phyloP scores from a whole-genome alignment of 2,329 filamentous ascomycete genomes.

The Hypoxylon sp. region DNA sequence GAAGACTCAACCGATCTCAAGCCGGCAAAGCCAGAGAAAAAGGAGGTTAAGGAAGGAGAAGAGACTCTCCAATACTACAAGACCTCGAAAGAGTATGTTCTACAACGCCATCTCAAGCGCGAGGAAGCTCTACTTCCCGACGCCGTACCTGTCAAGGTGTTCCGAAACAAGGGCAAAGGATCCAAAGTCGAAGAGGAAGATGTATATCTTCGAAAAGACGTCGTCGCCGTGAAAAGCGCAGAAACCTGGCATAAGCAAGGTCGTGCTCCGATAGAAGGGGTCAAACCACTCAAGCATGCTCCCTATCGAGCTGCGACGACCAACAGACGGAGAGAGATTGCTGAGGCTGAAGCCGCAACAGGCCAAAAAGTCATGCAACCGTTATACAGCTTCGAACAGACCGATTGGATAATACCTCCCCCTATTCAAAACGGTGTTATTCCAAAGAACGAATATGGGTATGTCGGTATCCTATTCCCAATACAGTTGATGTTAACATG shows the following conservation, averaged over 20 bases:
- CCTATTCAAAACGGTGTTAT: constrained; percentile 89
- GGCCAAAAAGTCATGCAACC: constrained; percentile 90
- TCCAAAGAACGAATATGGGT: constrained; percentile 91
- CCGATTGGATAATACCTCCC: constrained; percentile 93
- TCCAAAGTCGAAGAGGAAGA: constrained; percentile 81
- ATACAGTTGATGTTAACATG: constrained; percentile 8
- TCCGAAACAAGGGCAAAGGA: constrained; percentile 81
- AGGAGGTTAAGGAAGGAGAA: constrained; percentile 79
- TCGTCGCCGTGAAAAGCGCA: constrained; percentile 87
- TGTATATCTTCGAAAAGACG: constrained; percentile 83
- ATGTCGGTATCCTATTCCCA: constrained; percentile 14
- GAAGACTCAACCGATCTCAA: constrained; percentile 86
- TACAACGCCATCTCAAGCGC: constrained; percentile 88
- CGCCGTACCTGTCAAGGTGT: constrained; percentile 79
- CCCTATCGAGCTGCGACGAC: constrained; percentile 92
- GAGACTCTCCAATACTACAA: constrained; percentile 93
- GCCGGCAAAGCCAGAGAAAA: constrained; percentile 79
- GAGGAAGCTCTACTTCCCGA: constrained; percentile 86
- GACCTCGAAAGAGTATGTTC: constrained; percentile 84
- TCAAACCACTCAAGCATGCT: constrained; percentile 85
- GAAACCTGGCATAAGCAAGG: constrained; percentile 99
- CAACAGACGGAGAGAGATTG: constrained; percentile 88
- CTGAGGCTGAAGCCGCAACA: constrained; percentile 83
- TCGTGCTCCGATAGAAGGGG: constrained; percentile 78
- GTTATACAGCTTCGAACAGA: constrained; percentile 86